These are phyloP conservation scores for Meyerozyma athensensis DNA, from an alignment of 1,139 yeast genomes.

Conservation along the genomic window DNA sequence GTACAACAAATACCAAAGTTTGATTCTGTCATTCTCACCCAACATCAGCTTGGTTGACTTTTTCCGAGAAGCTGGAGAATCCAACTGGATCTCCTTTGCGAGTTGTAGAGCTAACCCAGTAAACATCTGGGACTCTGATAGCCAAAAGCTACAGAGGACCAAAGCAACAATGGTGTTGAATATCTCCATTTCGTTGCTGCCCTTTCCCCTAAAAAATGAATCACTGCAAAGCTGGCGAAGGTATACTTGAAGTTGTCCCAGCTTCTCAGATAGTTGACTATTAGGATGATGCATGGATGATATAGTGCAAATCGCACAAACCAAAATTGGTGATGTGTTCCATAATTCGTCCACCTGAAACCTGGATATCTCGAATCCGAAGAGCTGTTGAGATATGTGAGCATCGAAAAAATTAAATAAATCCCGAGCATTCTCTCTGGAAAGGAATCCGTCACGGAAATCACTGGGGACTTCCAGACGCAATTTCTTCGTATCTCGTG, in stretches of 20 bases:
- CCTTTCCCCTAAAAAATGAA: constrained; percentile 39
- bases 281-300: constrained; percentile 59
- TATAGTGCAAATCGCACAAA: constrained; percentile 59
- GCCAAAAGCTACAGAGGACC: constrained; percentile 66
- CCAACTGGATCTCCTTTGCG: constrained; percentile 52
- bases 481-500: constrained; percentile 5
- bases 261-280: constrained; percentile 27
- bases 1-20: constrained; percentile 65
- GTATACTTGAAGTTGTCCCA: constrained; percentile 33
- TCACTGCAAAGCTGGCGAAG: constrained; percentile 44
- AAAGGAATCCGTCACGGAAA: constrained; percentile 32
- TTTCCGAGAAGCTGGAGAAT: constrained; percentile 23
- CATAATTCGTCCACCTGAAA: constrained; percentile 49
- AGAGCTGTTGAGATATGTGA: constrained; percentile 58
- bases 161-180: constrained; percentile 60
- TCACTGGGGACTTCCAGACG: constrained; percentile 20
- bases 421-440: constrained; percentile 43
- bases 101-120: constrained; percentile 64
- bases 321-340: constrained; percentile 54
- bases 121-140: constrained; percentile 59
- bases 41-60: constrained; percentile 11
- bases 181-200: constrained; percentile 44
- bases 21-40: constrained; percentile 42
- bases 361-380: constrained; percentile 58
- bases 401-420: constrained; percentile 50